Evolutionary conservation across 2,329 filamentous ascomycete species (phyloP).

Genomic region (Botryotinia narcissicola): DNA sequence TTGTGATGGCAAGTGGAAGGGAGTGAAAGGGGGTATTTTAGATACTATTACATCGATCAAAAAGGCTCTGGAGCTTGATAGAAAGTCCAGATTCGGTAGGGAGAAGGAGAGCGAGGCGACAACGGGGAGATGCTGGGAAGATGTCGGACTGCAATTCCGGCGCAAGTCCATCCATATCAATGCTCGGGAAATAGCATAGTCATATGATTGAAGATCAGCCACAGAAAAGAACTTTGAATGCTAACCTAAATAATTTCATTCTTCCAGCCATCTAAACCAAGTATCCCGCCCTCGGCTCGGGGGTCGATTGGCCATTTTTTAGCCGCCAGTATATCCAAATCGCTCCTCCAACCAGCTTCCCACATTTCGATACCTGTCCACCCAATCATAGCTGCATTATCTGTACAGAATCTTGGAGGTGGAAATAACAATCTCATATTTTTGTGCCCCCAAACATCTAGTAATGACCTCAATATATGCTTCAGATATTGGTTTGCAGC

Average conservation of each 20-base stretch:
- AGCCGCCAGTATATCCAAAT: constrained; percentile 57
- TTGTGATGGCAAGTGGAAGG: neutral
- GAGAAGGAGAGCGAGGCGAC: neutral
- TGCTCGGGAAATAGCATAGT: neutral
- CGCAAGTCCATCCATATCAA: neutral
- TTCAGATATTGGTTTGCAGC: constrained; percentile 80
- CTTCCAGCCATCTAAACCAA: constrained; percentile 57
- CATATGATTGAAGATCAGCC: neutral
- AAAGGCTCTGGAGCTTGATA: neutral
- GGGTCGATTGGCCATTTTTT: constrained; percentile 75
- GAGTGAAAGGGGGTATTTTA: too few species aligned
- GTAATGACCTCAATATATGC: constrained; percentile 55
- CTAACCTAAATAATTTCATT: neutral
- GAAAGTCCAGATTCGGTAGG: neutral
- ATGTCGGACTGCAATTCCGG: neutral
- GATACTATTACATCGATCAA: neutral
- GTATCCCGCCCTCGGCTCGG: constrained; percentile 58
- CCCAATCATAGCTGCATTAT: constrained; percentile 97
- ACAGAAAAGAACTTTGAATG: neutral
- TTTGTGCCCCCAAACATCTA: constrained; percentile 65
- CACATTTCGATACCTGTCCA: constrained; percentile 96
- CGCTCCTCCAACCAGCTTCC: constrained; percentile 67
- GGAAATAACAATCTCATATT: constrained; percentile 67
- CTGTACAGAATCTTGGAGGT: constrained; percentile 77
- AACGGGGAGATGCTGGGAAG: neutral